A percentile compares a stretch with the other conserved stretches of the same genome.
These are phyloP conservation scores for Alternaria angustiovoidea DNA, from an alignment of 2,329 filamentous ascomycete genomes.

Conservation along the genomic window DNA sequence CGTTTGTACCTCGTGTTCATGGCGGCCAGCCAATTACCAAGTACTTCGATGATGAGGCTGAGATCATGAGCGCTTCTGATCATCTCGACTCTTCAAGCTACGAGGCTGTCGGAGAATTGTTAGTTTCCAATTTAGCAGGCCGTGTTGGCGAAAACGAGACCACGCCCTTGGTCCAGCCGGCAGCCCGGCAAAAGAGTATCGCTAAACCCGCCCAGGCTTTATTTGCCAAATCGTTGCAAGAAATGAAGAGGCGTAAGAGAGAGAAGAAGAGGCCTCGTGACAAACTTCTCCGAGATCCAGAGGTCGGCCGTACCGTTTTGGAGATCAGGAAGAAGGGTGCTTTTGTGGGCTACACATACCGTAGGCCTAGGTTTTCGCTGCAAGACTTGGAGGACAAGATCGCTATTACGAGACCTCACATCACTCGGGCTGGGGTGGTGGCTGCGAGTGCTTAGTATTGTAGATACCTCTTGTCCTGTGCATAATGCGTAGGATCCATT, in stretches of 20 bases:
- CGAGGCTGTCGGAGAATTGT: constrained; percentile 17
- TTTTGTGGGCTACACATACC: constrained; percentile 91
- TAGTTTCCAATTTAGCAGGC: not conserved
- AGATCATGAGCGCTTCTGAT: constrained; percentile 60
- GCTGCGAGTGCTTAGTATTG: constrained; percentile 12
- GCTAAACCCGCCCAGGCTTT: not conserved
- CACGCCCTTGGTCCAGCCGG: not conserved
- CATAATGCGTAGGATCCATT: not conserved
- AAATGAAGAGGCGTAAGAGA: constrained; percentile 61
- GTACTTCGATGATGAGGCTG: constrained; percentile 87
- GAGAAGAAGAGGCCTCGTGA: constrained; percentile 85
- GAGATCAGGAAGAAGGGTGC: constrained; percentile 81
- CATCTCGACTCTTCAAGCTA: constrained; percentile 49
- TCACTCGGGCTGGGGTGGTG: constrained; percentile 6
- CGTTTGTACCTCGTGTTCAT: constrained; percentile 78
- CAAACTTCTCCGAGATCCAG: constrained; percentile 77
- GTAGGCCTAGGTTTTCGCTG: constrained; percentile 56
- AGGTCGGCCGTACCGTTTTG: constrained; percentile 72
- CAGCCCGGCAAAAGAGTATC: not conserved
- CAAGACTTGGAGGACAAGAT: constrained; percentile 38
- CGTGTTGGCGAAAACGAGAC: constrained; percentile 1
- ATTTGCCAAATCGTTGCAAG: constrained; percentile 14
- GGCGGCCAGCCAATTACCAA: constrained; percentile 67
- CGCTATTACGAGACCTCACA: constrained; percentile 1
- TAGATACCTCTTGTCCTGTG: not conserved